A percentile compares a stretch with the other conserved stretches of the same genome.
These are phyloP conservation scores for Hemisphaericaspora xylofermentans DNA, from an alignment of 1,139 yeast species.

Conservation along the genomic window DNA sequence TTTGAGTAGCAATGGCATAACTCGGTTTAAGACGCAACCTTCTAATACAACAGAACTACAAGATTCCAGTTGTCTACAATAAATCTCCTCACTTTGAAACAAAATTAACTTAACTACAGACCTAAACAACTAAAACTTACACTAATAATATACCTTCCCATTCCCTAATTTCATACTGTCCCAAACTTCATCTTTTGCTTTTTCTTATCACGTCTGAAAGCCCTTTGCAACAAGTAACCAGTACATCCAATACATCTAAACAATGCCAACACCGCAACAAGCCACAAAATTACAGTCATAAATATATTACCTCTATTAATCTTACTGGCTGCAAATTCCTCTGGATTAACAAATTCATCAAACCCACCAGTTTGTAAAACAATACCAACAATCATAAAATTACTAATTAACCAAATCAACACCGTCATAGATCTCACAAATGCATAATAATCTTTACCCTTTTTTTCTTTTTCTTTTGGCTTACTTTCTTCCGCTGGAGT, in stretches of 20 bases:
- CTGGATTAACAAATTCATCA: constrained; percentile 28
- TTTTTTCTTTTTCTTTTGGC: constrained; percentile 24
- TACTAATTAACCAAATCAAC: constrained; percentile 74
- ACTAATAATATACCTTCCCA: too few relatives aligned
- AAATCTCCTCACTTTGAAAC: too few relatives aligned
- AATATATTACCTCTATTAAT: constrained; percentile 43
- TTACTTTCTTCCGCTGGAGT: constrained; percentile 26
- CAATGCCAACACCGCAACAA: constrained; percentile 77
- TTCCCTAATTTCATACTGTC: constrained; percentile 19
- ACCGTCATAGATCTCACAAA: constrained; percentile 78
- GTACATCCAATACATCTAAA: constrained; percentile 70
- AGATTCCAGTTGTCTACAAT: too few relatives aligned
- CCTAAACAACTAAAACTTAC: too few relatives aligned
- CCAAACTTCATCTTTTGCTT: constrained; percentile 22
- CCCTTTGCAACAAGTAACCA: constrained; percentile 52
- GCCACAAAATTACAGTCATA: constrained; percentile 74
- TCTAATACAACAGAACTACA: too few relatives aligned
- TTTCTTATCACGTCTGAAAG: background rate
- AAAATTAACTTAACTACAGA: too few relatives aligned
- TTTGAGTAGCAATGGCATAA: too few relatives aligned
- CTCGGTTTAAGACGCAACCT: too few relatives aligned
- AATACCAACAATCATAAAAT: constrained; percentile 67
- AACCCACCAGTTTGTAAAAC: constrained; percentile 72
- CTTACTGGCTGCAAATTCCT: constrained; percentile 17
- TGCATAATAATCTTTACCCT: constrained; percentile 72